A percentile compares a stretch with the other conserved stretches of the same genome.
Evolutionary conservation across 805 yeast genomes (phyloP).

Genomic region (Huiozyma naganishii): DNA sequence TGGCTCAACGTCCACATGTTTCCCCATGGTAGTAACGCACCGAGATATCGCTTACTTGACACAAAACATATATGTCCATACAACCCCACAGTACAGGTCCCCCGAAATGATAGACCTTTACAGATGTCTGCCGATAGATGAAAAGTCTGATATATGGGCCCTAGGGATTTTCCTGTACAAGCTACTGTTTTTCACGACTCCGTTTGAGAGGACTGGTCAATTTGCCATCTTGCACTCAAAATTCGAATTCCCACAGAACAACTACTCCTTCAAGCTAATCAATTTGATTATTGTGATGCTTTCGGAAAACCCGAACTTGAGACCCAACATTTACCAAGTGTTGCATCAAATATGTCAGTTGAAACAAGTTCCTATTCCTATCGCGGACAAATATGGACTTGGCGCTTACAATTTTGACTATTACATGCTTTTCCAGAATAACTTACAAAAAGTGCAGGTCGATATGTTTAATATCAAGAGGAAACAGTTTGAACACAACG

Average conservation of each 20-base stretch:
- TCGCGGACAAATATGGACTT: constrained; percentile 31
- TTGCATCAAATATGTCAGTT: constrained; percentile 52
- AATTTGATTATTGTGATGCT: constrained; percentile 71
- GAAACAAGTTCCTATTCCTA: constrained; percentile 43
- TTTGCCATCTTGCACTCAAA: constrained; percentile 80
- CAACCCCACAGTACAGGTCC: constrained; percentile 91
- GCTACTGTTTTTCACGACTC: constrained; percentile 86
- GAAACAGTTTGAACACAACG: constrained; percentile 11
- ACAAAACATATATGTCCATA: constrained; percentile 79
- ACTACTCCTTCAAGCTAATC: constrained; percentile 60
- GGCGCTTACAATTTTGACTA: constrained; percentile 51
- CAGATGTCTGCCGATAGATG: constrained; percentile 76
- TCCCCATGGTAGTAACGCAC: constrained; percentile 63
- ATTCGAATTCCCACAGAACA: constrained; percentile 70
- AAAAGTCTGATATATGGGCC: constrained; percentile 95
- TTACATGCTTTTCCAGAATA: constrained; percentile 40
- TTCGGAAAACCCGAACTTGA: constrained; percentile 67
- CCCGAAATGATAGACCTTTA: constrained; percentile 95
- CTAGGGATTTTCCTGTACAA: constrained; percentile 85
- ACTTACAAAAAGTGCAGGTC: constrained; percentile 22
- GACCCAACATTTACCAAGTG: constrained; percentile 87
- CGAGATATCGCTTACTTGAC: constrained; percentile 63
- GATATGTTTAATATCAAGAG: constrained; percentile 22
- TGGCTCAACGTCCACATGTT: constrained; percentile 61
- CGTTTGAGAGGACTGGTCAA: constrained; percentile 78